Evolutionary conservation across 2,329 filamentous ascomycete genomes (phyloP).

Genomic region (Colletotrichum simmondsii): DNA sequence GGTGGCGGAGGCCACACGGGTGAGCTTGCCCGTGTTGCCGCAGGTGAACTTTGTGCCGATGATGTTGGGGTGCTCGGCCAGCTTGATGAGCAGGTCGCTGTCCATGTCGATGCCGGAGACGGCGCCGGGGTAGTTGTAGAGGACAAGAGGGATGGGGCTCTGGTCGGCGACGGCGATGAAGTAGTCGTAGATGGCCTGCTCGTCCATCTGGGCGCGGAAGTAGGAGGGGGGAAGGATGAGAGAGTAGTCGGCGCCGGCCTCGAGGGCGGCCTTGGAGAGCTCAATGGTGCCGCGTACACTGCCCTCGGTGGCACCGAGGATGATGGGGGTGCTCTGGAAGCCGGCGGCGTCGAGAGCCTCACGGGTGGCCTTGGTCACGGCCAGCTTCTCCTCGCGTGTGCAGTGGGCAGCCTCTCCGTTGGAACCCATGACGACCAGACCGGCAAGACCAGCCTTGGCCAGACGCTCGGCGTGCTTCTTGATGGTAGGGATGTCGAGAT

Average conservation of each 20-base stretch:
- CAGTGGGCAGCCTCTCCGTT: slow-evolving; percentile 92
- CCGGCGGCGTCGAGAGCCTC: slow-evolving; percentile 86
- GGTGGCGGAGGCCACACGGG: slow-evolving; percentile 79
- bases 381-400: slow-evolving; percentile 79
- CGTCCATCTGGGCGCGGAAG: slow-evolving; percentile 81
- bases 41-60: slow-evolving; percentile 93
- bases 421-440: slow-evolving; percentile 88
- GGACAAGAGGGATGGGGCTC: slow-evolving; percentile 80
- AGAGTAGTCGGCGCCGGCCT: slow-evolving; percentile 82
- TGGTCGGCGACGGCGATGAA: slow-evolving; percentile 80
- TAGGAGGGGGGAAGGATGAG: slow-evolving; percentile 85
- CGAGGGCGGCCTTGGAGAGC: slow-evolving; percentile 73
- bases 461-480: slow-evolving; percentile 85
- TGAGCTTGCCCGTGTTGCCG: slow-evolving; percentile 89
- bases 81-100: slow-evolving; percentile 84
- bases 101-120: slow-evolving; percentile 91
- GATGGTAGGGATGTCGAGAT: slow-evolving; percentile 83
- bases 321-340: slow-evolving; percentile 79
- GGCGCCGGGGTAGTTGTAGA: slow-evolving; percentile 93
- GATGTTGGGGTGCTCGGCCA: slow-evolving; percentile 85
- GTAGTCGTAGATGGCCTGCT: slow-evolving; percentile 78
- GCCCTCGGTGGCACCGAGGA: slow-evolving; percentile 84
- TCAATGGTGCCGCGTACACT: slow-evolving; percentile 85
- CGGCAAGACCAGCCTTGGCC: slow-evolving; percentile 80
- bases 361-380: slow-evolving; percentile 80